Evolutionary conservation across 176 grass and related monocot genomes (phyloP), one percentile per base, ranked within the genome.

Genomic region (Bothriochloa decipiens): DNA sequence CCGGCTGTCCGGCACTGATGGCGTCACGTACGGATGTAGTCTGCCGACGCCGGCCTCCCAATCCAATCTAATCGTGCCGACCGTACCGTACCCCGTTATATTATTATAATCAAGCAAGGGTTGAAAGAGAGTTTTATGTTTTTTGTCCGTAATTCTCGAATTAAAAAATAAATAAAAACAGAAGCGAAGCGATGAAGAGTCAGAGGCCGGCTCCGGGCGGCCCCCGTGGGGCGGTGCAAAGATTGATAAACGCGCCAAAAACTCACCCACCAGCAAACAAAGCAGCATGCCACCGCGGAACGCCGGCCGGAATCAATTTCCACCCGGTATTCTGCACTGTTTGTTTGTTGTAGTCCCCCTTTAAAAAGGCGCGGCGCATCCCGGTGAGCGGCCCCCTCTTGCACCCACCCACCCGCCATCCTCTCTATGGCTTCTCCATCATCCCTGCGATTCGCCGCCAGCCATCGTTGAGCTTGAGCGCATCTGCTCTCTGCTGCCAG

Each of bases 321-420:
- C 57, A 61, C 1, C 57, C 57, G 23, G 3, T 61, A 10, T 58
- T n/a, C 3, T 57, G 18, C 20, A 3, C 8, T 23, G 9, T 25
- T 61, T 25, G 57, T 25, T 25, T 2, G 3, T 25, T 57, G 11
- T 2, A 6, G 5, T 32, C 4, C 1, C 39, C 15, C 13, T 46
- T 71, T 82, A 43, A 85, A 89, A 81, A 22, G 26, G 2, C 83
- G 64, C 53, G 71, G 40, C 67, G 40, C 42, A 4, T 40, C 29
- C n/a, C 28, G 41, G 29, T 10, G 41, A 11, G 41, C 41, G 41
- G 11, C 47, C 18, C 52, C 17, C 18, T 53, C 5, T 15, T 4
- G 2, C 14, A 50, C 14, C 50, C 50, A 53, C 50, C 50, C 49
- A 17, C 49, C 45, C 45, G 14, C 47, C 47, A 32, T 32, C 12